Evolutionary conservation across 2,329 filamentous ascomycete species (phyloP).

Genomic region (Nemania serpens): DNA sequence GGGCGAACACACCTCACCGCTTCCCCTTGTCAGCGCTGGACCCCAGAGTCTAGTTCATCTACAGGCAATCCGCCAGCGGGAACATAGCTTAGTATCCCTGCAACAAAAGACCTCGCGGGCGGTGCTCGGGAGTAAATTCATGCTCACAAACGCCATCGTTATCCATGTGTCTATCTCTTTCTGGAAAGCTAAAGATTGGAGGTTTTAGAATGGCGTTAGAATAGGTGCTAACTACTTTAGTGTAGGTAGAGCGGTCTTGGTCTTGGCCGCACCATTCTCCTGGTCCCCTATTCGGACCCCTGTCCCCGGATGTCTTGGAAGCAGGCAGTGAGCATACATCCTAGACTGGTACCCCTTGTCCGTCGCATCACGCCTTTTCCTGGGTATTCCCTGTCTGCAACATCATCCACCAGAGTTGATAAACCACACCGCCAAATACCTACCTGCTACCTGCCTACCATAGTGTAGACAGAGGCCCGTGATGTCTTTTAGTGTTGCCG

Average conservation of each 20-base stretch:
- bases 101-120: neutral
- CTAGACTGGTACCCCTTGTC: neutral
- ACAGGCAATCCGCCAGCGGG: neutral
- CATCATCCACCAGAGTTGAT: no score
- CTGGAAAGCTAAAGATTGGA: no score
- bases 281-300: conserved; percentile 7
- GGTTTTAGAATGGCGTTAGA: no score
- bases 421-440: no score
- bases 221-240: no score
- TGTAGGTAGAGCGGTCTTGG: no score
- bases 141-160: no score
- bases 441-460: no score
- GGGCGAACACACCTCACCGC: neutral
- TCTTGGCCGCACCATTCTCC: neutral
- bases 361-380: neutral
- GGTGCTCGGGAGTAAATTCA: neutral
- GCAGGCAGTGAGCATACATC: neutral
- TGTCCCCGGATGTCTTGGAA: neutral
- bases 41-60: neutral
- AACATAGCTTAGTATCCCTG: conserved; percentile 6
- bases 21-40: neutral
- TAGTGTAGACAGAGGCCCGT: no score
- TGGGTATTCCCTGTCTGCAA: neutral
- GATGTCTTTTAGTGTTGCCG: no score
- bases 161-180: no score